phyloP scores from a whole-genome alignment of 2,329 filamentous ascomycete genomes.

The Zymoseptoria pseudotritici region DNA sequence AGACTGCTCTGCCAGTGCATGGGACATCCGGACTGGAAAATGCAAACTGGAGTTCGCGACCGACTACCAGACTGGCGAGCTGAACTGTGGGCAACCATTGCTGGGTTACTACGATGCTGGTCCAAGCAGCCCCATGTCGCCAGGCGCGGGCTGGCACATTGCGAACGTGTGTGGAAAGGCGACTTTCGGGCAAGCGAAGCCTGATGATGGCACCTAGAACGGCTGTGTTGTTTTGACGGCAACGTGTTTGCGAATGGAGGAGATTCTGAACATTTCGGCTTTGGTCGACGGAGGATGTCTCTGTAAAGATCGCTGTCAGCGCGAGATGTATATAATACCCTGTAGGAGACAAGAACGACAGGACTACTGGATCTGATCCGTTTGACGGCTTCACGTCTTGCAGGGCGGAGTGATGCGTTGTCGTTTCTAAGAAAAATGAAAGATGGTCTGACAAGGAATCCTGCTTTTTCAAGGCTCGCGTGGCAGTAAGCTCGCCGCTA shows the following conservation, averaged over 20 bases:
- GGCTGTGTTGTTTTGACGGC: background rate
- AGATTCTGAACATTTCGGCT: background rate
- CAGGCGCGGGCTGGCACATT: constrained; percentile 25
- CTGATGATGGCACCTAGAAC: constrained; percentile 26
- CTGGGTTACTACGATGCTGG: constrained; percentile 25
- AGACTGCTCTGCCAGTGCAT: constrained; percentile 23
- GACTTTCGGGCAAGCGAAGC: constrained; percentile 19
- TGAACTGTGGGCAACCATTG: constrained; percentile 25
- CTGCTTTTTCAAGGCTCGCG: background rate
- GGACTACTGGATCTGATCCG: background rate
- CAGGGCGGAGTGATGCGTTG: background rate
- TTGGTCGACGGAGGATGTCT: background rate
- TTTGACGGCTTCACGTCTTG: too few relatives aligned
- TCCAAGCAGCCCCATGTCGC: constrained; percentile 25
- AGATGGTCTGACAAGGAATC: background rate
- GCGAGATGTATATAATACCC: constrained; percentile 5
- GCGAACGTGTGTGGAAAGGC: constrained; percentile 23
- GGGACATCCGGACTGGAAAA: constrained; percentile 22
- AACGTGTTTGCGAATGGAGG: background rate
- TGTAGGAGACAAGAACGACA: background rate
- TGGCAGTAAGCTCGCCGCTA: background rate
- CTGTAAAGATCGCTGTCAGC: background rate
- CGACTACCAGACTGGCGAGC: constrained; percentile 14
- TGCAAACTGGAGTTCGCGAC: constrained; percentile 26
- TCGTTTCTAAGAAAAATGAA: background rate